These are phyloP conservation scores for Hamigera avellanea DNA, from an alignment of 495 filamentous ascomycete genomes.

Conservation along the genomic window DNA sequence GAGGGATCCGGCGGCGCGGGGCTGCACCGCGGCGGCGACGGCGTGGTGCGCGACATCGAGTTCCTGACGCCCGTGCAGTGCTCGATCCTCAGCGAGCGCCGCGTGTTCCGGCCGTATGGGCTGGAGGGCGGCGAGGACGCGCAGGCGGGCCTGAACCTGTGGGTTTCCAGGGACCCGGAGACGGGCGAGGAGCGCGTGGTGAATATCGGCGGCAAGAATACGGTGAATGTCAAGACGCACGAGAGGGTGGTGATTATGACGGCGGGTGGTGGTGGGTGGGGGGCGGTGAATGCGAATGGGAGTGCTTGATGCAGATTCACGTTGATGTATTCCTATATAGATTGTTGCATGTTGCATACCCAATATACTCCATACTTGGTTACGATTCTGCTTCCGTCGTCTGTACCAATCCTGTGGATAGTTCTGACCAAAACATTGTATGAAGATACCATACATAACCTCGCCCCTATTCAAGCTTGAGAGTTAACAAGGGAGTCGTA, in stretches of 20 bases:
- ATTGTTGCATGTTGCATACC: too few relatives aligned
- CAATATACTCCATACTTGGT: too few relatives aligned
- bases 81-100: slow-evolving; percentile 76
- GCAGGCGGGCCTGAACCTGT: slow-evolving; percentile 70
- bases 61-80: slow-evolving; percentile 83
- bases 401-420: too few relatives aligned
- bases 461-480: too few relatives aligned
- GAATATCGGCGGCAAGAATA: slow-evolving; percentile 90
- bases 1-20: slow-evolving; percentile 57
- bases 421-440: too few relatives aligned
- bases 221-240: slow-evolving; percentile 70
- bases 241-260: slow-evolving; percentile 73
- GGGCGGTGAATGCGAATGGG: too few relatives aligned
- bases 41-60: slow-evolving; percentile 89
- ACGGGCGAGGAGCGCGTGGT: slow-evolving; percentile 54
- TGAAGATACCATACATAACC: too few relatives aligned
- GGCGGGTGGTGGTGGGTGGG: slow-evolving; percentile 44
- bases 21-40: slow-evolving; percentile 73
- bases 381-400: too few relatives aligned
- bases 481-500: too few relatives aligned
- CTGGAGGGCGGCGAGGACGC: slow-evolving; percentile 79
- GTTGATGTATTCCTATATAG: too few relatives aligned
- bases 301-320: too few relatives aligned
- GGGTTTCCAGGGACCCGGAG: slow-evolving; percentile 54
- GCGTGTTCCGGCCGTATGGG: slow-evolving; percentile 83